Evolutionary conservation across 2,329 filamentous ascomycete genomes (phyloP).

Genomic region (Dendryphion nanum): DNA sequence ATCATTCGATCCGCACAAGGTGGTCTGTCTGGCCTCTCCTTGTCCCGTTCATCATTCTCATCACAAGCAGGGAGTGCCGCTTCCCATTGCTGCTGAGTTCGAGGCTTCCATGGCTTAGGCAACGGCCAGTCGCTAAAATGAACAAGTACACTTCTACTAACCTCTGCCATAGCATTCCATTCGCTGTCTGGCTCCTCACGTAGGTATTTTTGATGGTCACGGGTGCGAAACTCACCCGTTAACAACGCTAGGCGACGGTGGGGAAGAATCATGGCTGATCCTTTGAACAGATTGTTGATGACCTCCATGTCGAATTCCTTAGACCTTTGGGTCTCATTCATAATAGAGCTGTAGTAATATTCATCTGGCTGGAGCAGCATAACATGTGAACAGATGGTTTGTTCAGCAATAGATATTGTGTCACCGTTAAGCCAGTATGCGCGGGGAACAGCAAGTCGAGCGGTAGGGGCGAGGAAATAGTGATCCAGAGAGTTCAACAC

Average conservation of each 20-base stretch:
- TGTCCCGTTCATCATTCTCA: conserved; percentile 1
- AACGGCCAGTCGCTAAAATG: conserved; percentile 4
- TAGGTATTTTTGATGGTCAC: conserved; percentile 2
- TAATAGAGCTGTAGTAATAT: conserved; percentile 4
- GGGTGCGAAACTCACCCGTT: conserved; percentile 2
- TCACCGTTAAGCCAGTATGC: conserved; percentile 4
- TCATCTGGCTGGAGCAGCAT: conserved; percentile 4
- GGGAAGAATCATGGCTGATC: conserved; percentile 1
- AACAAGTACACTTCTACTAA: conserved; percentile 1
- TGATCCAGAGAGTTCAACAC: conserved; percentile 3
- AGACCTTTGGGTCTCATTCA: conserved; percentile 3
- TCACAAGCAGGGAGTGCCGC: conserved; percentile 1
- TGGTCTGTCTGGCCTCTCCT: conserved; percentile 2
- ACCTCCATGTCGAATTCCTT: conserved; percentile 5
- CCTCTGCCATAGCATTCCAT: conserved; percentile 3
- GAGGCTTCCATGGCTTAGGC: conserved; percentile 2
- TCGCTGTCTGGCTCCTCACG: conserved; percentile 2
- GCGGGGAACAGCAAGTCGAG: conserved; percentile 3
- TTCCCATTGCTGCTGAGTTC: conserved; percentile 1
- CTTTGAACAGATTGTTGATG: conserved; percentile 3
- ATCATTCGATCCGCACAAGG: conserved; percentile 3
- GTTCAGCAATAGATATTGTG: conserved; percentile 1
- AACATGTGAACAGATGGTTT: conserved; percentile 5
- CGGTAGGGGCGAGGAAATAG: conserved; percentile 3
- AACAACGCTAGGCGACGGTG: conserved; percentile 2